phyloP scores from a whole-genome alignment of 257 asterid species.

The Solanum sejunctum region DNA sequence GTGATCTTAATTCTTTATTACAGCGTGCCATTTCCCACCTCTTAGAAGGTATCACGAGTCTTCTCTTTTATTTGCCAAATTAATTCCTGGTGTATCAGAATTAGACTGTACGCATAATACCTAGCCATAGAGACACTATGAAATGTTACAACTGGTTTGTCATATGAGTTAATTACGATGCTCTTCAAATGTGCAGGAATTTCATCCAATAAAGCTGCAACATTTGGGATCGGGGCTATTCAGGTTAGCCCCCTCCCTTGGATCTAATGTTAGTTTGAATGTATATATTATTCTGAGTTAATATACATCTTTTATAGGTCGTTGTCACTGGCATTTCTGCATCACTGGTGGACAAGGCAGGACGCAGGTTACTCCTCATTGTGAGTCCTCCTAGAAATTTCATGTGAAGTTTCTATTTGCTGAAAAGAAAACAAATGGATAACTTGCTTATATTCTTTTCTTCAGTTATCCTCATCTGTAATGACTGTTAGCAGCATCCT shows the following conservation, averaged over 20 bases:
- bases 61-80: not conserved
- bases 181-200: conserved; percentile 34
- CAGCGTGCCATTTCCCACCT: not conserved
- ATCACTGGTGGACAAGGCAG: conserved; percentile 60
- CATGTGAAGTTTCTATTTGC: not conserved
- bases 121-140: not conserved
- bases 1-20: not conserved
- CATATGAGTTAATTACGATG: not conserved
- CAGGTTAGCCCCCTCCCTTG: conserved; percentile 31
- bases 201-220: conserved; percentile 64
- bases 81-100: not conserved
- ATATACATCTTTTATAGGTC: conserved; percentile 23
- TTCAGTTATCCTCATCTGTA: conserved; percentile 51
- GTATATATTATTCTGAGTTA: not conserved
- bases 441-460: not conserved
- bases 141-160: not conserved
- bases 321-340: conserved; percentile 59
- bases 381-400: conserved; percentile 23
- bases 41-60: not conserved
- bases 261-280: not conserved
- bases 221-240: conserved; percentile 74
- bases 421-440: not conserved
- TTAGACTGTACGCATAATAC: not conserved
- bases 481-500: conserved; percentile 56
- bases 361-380: conserved; percentile 77